Base-by-base conservation (phyloP, 2,329 filamentous ascomycete species). In the Conoideocrella luteorostrata region DNA sequence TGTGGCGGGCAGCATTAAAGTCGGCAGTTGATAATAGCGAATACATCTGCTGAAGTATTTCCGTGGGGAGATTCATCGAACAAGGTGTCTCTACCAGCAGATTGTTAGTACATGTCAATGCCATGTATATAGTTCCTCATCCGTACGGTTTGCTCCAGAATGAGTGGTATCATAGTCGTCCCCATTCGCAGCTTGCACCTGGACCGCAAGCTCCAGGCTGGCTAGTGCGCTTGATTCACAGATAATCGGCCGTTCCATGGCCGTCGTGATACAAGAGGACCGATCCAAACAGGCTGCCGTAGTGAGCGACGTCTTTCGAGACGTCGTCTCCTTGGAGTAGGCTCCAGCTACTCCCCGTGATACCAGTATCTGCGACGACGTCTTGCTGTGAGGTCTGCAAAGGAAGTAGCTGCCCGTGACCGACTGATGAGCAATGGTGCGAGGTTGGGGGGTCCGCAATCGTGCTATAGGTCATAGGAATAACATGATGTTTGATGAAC, bases 1-100 rank as follows among this genome's bases (percentile, higher is more conserved):
- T 72, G 48, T 77, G 73, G 15, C 80, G 70, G 13, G 79, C 78
- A 43, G 75, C 68, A 52, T 85, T 74, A 56, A 82, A 84, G 51
- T 70, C 66, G 9, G 44, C 36, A 1, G 65, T 66, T 4, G 48
- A 36, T 5, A 70, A 57, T 7, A 56, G 47, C 11, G 30, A 35
- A 46, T 63, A 66, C 10, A 70, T 58, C 5, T 64, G 52, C 15
- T 65, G 59, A 2, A 68, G 37, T 6, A 67, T 64, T 47, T 71
- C 67, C 11, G 58, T 54, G 4, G 58, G 57, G 11, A 64, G 15
- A 50, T 56, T 51, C 53, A 60, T 61, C 7, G 57, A 48, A 17
- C 38, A 37, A n/a, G 56, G 44, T 22, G 21, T 42, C 50, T 56
- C 23, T 29, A 7, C 17, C 15, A n/a, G n/a, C 15, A 39, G 9